Evolutionary conservation across 2,329 filamentous ascomycete species (phyloP).

Genomic region (Penicillium vulpinum): DNA sequence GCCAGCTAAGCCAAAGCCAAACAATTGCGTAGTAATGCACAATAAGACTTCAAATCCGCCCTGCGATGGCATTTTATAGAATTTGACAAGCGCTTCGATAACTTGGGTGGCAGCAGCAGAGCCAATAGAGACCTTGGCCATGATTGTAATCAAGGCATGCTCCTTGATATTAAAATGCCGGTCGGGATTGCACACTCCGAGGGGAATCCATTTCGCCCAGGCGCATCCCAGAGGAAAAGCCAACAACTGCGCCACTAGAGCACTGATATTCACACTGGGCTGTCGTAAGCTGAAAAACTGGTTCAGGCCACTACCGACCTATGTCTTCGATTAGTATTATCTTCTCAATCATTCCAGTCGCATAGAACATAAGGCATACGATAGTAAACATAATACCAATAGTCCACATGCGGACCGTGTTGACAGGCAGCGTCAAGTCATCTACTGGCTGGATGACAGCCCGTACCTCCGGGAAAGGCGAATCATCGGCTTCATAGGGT

Average conservation of each 20-base stretch:
- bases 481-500: slow-evolving; percentile 39
- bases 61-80: slow-evolving; percentile 59
- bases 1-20: slow-evolving; percentile 65
- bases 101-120: slow-evolving; percentile 43
- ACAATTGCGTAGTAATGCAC: slow-evolving; percentile 61
- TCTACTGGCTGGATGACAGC: slow-evolving; percentile 38
- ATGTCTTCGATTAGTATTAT: neutral
- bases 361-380: slow-evolving; percentile 26
- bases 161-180: slow-evolving; percentile 44
- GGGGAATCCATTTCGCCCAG: slow-evolving; percentile 40
- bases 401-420: slow-evolving; percentile 40
- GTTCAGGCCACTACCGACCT: slow-evolving; percentile 41
- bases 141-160: slow-evolving; percentile 48
- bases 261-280: slow-evolving; percentile 42
- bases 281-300: slow-evolving; percentile 43
- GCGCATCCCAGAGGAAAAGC: slow-evolving; percentile 47
- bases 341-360: neutral
- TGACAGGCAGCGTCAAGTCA: slow-evolving; percentile 34
- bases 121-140: slow-evolving; percentile 51
- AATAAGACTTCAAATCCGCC: slow-evolving; percentile 62
- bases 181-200: slow-evolving; percentile 46
- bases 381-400: slow-evolving; percentile 42
- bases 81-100: slow-evolving; percentile 45
- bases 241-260: slow-evolving; percentile 45
- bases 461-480: slow-evolving; percentile 42